These are phyloP conservation scores for Pyrenochaeta sp. DNA, from an alignment of 2,329 filamentous ascomycete species.

Conservation along the genomic window DNA sequence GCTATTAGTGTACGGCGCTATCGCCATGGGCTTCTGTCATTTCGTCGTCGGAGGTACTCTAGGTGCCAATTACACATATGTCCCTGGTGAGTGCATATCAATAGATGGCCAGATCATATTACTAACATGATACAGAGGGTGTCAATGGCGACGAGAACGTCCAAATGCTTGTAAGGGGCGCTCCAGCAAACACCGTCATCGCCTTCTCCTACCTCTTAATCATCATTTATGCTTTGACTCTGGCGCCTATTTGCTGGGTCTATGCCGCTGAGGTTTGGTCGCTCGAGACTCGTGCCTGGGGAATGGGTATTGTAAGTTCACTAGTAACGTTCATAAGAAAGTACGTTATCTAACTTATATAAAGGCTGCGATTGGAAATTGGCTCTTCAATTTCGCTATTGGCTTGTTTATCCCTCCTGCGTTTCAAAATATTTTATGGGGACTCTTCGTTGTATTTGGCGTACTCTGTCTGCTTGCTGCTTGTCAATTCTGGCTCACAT, in stretches of 20 bases:
- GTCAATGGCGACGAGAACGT: slow-evolving; percentile 61
- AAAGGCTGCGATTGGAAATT: slow-evolving; percentile 59
- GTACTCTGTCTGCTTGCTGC: slow-evolving; percentile 57
- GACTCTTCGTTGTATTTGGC: slow-evolving; percentile 62
- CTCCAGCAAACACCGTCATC: slow-evolving; percentile 51
- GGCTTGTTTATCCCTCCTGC: slow-evolving; percentile 66
- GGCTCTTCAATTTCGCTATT: slow-evolving; percentile 69
- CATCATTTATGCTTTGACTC: slow-evolving; percentile 69
- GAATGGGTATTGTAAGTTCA: slow-evolving; percentile 64
- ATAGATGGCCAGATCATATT: background rate
- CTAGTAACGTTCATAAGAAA: too few species aligned
- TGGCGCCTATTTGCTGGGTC: slow-evolving; percentile 71
- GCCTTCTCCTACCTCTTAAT: slow-evolving; percentile 72
- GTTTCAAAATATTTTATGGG: slow-evolving; percentile 66
- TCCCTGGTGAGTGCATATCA: slow-evolving; percentile 44
- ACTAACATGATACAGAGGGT: slow-evolving; percentile 35
- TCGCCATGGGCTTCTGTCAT: slow-evolving; percentile 35
- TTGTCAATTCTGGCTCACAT: slow-evolving; percentile 57
- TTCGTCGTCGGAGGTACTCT: slow-evolving; percentile 54
- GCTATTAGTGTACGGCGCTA: slow-evolving; percentile 54
- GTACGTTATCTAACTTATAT: too few species aligned
- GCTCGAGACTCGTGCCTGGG: slow-evolving; percentile 66
- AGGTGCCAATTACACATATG: slow-evolving; percentile 40
- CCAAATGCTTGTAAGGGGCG: slow-evolving; percentile 61
- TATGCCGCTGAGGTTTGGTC: slow-evolving; percentile 73